Conservation (phyloP, 768 basidiomycete genomes). For the Tylopilus rubrobrunneus region DNA sequence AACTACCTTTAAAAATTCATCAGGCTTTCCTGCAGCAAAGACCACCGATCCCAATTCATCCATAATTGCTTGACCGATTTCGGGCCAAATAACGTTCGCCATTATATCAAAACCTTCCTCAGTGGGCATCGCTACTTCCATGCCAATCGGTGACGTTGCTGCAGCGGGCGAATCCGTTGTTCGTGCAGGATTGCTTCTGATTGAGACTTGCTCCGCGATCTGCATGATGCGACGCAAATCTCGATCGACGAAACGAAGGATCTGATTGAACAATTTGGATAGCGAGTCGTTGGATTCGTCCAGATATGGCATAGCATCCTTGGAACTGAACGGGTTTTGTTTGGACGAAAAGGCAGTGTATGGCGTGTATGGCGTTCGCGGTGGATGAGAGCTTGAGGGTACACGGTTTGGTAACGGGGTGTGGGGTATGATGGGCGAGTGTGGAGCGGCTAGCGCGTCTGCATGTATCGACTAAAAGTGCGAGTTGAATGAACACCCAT, state of each 20-base stretch:
- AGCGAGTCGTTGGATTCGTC: slow-evolving; percentile 68
- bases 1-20: slow-evolving; percentile 79
- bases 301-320: slow-evolving; percentile 43
- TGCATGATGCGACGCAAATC: slow-evolving; percentile 75
- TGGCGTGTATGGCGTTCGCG: slow-evolving; percentile 53
- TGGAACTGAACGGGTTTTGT: slow-evolving; percentile 36
- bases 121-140: slow-evolving; percentile 5
- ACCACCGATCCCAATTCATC: slow-evolving; percentile 78
- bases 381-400: slow-evolving; percentile 35
- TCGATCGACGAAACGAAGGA: slow-evolving; percentile 76
- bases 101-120: slow-evolving; percentile 72
- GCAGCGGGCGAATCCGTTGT: slow-evolving; percentile 7
- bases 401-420: slow-evolving; percentile 51
- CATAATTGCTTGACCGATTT: slow-evolving; percentile 75
- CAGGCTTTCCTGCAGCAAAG: slow-evolving; percentile 90
- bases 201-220: slow-evolving; percentile 62
- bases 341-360: slow-evolving; percentile 46
- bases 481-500: background rate
- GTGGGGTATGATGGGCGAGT: slow-evolving; percentile 72
- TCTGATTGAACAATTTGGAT: slow-evolving; percentile 72
- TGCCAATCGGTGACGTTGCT: background rate
- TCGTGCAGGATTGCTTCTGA: slow-evolving; percentile 40
- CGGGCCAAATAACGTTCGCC: slow-evolving; percentile 86
- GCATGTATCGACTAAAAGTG: slow-evolving; percentile 63
- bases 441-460: slow-evolving; percentile 62